Evolutionary conservation across 1,284 basidiomycete genomes (phyloP).

Genomic region (Singerocomus rubriflavus): DNA sequence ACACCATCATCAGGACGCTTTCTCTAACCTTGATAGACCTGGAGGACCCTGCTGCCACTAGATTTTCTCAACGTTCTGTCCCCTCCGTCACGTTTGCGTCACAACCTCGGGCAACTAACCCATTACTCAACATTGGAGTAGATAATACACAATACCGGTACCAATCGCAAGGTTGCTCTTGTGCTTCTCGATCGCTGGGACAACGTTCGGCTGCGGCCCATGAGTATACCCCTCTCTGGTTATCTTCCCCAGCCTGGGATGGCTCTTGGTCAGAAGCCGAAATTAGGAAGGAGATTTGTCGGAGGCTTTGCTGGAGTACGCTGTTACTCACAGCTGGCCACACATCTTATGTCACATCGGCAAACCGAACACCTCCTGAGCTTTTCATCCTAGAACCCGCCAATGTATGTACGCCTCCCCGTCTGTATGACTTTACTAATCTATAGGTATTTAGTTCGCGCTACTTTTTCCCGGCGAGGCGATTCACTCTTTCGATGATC

Average conservation of each 20-base stretch:
- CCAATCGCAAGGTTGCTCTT: constrained; percentile 45
- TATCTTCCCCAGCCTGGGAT: constrained; percentile 61
- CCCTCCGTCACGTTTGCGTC: constrained; percentile 32
- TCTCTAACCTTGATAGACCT: constrained; percentile 50
- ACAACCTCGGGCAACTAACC: constrained; percentile 10
- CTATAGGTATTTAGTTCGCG: constrained; percentile 46
- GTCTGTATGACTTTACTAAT: constrained; percentile 8
- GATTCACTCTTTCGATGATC: constrained; percentile 32
- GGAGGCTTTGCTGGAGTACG: constrained; percentile 71
- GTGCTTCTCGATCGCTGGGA: constrained; percentile 51
- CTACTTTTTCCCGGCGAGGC: constrained; percentile 70
- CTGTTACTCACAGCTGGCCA: constrained; percentile 61
- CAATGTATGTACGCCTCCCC: constrained; percentile 47
- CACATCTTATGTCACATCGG: constrained; percentile 56
- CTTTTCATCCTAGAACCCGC: constrained; percentile 62
- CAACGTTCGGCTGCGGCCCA: constrained; percentile 45
- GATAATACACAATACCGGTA: neutral
- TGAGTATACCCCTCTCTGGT: constrained; percentile 61
- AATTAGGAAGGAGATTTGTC: constrained; percentile 64
- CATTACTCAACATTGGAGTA: neutral
- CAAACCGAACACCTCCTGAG: constrained; percentile 39
- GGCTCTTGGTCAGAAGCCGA: constrained; percentile 56
- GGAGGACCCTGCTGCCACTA: constrained; percentile 39
- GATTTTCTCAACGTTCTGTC: constrained; percentile 44
- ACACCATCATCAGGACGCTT: constrained; percentile 61